Evolutionary conservation across 345 rosid species (phyloP), one percentile per base, ranked within the genome.

Genomic region (Eucalyptus polyanthemos): DNA sequence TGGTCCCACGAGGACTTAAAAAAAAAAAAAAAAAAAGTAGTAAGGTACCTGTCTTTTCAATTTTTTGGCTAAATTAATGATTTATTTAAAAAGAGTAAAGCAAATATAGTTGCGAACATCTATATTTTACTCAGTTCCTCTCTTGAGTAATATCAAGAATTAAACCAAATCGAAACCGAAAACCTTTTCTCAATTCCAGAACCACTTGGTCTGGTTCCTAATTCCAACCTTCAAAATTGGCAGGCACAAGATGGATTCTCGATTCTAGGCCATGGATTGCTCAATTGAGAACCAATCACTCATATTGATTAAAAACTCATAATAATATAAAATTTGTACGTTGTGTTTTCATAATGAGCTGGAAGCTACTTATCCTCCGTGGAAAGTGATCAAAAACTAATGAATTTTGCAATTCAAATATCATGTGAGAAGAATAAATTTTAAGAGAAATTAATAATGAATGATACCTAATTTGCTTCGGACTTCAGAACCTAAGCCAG

Each of bases 21-120:
- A 27, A 53, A 58, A 24, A 34, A 34, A 34, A 34, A 34, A 34
- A 34, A 60, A 60, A 60, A 60, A 60, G 31, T 13, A 27, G 8
- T 27, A 11, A 27, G 69, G 14, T 27, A 60, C 31, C 16, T 12
- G 15, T 60, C 69, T 60, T 60, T 60, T 29, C 69, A 60, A 60
- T 5, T 27, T 12, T 60, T 60, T 60, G 7, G 31, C 3, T 60
- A 60, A 60, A 11, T 60, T 60, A 60, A 60, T 29, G 14, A 12
- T 12, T 6, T 29, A 60, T 27, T 60, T 60, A 12, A 12, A 60
- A 60, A 60, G 1, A 27, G 0, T 19, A 27, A 27, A 12, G 3
- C 1, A 12, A 6, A 27, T 12, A 60, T 60, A 27, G 2, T 60
- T 60, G 4, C 4, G 1, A 60, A 60, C 7, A 27, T 1, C 9